Evolutionary conservation across 2,329 filamentous ascomycete genomes (phyloP).

Genomic region (Sordariomycetes sp.): DNA sequence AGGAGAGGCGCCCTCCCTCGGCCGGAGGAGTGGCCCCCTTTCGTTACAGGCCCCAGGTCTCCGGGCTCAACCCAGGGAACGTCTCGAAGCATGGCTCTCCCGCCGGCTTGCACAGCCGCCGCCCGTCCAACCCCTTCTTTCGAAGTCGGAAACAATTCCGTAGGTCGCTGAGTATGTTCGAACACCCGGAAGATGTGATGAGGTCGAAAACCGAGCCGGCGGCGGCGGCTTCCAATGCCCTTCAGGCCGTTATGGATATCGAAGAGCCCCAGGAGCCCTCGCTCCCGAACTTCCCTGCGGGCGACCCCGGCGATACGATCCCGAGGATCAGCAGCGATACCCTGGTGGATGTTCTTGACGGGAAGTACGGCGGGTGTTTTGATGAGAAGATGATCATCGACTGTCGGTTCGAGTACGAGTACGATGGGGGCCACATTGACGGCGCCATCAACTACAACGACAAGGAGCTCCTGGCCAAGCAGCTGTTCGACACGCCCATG

Average conservation of each 20-base stretch:
- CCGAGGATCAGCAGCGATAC: constrained; percentile 78
- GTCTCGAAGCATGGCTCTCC: constrained; percentile 49
- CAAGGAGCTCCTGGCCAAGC: constrained; percentile 72
- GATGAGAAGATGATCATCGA: constrained; percentile 83
- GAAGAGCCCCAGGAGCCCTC: constrained; percentile 61
- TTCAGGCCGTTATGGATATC: constrained; percentile 74
- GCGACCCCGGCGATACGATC: constrained; percentile 74
- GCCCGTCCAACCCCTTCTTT: constrained; percentile 59
- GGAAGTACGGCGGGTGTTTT: constrained; percentile 66
- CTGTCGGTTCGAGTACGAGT: constrained; percentile 98
- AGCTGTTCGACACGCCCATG: constrained; percentile 63
- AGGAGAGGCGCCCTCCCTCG: constrained; percentile 52
- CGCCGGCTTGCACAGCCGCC: constrained; percentile 57
- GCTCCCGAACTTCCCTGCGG: constrained; percentile 74
- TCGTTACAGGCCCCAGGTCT: constrained; percentile 55
- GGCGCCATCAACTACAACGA: constrained; percentile 94
- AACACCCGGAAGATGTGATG: constrained; percentile 79
- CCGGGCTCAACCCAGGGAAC: constrained; percentile 38
- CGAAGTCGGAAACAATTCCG: constrained; percentile 82
- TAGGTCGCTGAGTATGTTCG: constrained; percentile 95
- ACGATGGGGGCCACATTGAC: constrained; percentile 89
- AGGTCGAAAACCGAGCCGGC: constrained; percentile 55
- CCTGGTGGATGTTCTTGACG: constrained; percentile 78
- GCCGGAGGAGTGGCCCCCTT: constrained; percentile 49
- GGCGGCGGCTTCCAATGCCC: constrained; percentile 18